Evolutionary conservation across 345 rosid genomes (phyloP), one percentile per base, ranked within the genome.

Genomic region (Aquilaria sinensis): DNA sequence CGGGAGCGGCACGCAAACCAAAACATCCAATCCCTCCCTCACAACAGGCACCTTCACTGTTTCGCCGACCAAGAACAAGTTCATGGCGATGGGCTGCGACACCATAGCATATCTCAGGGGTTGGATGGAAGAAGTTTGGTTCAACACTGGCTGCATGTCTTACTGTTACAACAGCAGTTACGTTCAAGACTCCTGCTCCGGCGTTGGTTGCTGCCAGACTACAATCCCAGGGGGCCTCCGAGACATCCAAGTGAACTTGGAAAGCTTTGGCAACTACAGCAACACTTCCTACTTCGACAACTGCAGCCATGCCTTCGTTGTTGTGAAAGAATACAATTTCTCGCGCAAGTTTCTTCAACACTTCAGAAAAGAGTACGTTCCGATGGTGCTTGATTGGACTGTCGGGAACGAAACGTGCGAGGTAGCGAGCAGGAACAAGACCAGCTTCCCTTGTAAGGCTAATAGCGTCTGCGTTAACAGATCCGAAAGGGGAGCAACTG

Each of bases 221-320:
- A 13, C 53, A 7, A 69, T 77, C 23, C 70, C 62, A 4, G 7
- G 4, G 8, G 7, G 43, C 5, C 43, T 37, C 43, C 8, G 43
- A 9, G 5, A 0, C 8, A 9, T 9, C 1, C 0, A 1, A 9
- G 43, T 37, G 8, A 8, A 37, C 0, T 2, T 37, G 43, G 0
- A 6, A 2, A 73, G 73, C 66, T 64, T 14, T 57, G 1, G n/a
- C 6, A 51, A 56, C 54, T 70, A 73, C 32, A 0, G 0, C 1
- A 5, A 32, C 6, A 14, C 67, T 1, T 11, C 10, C 3, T 69
- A 37, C 29, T 73, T 73, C 62, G 68, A 73, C 47, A 65, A 47
- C 4, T 73, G 77, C 70, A 61, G 77, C 60, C 64, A 64, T 60
- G 72, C 72, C 13, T 73, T 73, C 33, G 49, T 73, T 53, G 77